phyloP scores from a whole-genome alignment of 306 rosid genomes.

The Quercus engelmannii region DNA sequence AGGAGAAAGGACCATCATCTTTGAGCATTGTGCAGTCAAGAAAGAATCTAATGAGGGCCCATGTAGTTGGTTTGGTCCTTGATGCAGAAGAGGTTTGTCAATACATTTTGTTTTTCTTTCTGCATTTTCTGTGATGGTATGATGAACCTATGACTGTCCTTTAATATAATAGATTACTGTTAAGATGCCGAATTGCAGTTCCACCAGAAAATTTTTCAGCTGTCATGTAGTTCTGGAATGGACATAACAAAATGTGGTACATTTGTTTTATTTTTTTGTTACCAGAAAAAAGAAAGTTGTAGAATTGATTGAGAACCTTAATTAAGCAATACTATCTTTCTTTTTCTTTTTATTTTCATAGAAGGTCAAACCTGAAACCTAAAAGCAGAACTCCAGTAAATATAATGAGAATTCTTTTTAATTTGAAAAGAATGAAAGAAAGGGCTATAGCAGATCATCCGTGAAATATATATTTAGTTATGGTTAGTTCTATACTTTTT shows the following conservation, averaged over 20 bases:
- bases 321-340: too few relatives aligned
- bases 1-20: constrained; percentile 86
- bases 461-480: background rate
- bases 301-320: background rate
- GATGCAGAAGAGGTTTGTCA: constrained; percentile 85
- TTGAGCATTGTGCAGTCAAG: constrained; percentile 94
- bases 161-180: background rate
- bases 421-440: background rate
- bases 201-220: background rate
- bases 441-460: background rate
- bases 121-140: constrained; percentile 2
- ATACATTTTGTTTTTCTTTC: background rate
- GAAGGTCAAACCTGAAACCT: background rate
- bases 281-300: background rate
- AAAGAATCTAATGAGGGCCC: constrained; percentile 93
- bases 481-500: background rate
- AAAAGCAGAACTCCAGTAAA: background rate
- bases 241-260: background rate
- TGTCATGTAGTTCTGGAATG: background rate
- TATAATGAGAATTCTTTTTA: background rate
- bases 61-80: constrained; percentile 85
- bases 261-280: too few relatives aligned
- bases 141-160: constrained; percentile 1
- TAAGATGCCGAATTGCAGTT: constrained; percentile 10
- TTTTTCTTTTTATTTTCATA: background rate